These are phyloP conservation scores for Cryptococcus sp. DNA, from an alignment of 1,284 basidiomycete species.

Conservation along the genomic window DNA sequence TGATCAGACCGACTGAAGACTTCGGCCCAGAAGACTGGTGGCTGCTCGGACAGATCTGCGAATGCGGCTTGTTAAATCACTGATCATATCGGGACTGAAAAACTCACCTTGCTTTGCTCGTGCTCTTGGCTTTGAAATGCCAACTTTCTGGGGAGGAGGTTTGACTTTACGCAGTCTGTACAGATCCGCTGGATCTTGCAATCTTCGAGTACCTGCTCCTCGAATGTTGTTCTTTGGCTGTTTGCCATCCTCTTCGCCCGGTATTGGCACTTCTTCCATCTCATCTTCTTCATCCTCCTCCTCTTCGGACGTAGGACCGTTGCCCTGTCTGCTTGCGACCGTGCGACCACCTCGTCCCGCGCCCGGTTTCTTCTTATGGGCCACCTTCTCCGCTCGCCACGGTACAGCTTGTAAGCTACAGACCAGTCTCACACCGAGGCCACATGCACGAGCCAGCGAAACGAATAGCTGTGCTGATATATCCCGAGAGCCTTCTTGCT, in stretches of 20 bases:
- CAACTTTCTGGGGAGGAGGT: conserved; percentile 28
- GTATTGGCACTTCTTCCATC: conserved; percentile 52
- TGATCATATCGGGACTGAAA: neutral
- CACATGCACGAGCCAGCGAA: conserved; percentile 79
- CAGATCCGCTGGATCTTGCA: conserved; percentile 44
- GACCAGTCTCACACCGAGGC: conserved; percentile 84
- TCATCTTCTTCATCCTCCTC: conserved; percentile 47
- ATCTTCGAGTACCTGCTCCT: conserved; percentile 31
- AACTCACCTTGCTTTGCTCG: conserved; percentile 40
- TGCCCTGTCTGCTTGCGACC: conserved; percentile 39
- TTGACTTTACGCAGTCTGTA: conserved; percentile 39
- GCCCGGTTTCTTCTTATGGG: conserved; percentile 40
- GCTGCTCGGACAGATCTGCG: conserved; percentile 52
- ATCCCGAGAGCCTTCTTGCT: conserved; percentile 79
- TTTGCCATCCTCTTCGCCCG: conserved; percentile 15
- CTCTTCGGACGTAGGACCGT: conserved; percentile 28
- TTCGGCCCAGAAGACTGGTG: conserved; percentile 96
- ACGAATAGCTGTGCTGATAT: conserved; percentile 90
- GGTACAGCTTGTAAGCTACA: conserved; percentile 88
- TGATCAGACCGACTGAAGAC: conserved; percentile 91
- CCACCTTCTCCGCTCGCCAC: conserved; percentile 62
- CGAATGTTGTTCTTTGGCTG: conserved; percentile 48
- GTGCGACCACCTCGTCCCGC: conserved; percentile 34
- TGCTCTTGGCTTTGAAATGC: conserved; percentile 27
- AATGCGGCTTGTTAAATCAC: neutral